These are phyloP conservation scores for Niveomyces coronatus DNA, from an alignment of 2,329 filamentous ascomycete species.

Conservation along the genomic window DNA sequence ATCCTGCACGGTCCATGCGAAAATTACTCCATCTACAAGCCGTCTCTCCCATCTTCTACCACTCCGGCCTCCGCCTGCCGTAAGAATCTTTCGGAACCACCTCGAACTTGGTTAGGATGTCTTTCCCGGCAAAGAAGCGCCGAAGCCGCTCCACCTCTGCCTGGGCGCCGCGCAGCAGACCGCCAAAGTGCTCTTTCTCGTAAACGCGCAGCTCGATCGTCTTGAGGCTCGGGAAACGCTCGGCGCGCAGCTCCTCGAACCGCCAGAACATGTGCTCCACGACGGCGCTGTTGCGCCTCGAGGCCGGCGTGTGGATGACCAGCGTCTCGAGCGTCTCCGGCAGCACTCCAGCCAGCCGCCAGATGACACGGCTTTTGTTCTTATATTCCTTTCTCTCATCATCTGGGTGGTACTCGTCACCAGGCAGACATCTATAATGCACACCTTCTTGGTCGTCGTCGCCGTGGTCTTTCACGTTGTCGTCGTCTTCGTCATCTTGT, in stretches of 20 bases:
- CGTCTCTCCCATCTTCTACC: no score
- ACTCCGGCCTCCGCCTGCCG: no score
- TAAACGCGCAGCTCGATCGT: background rate
- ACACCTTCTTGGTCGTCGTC: no score
- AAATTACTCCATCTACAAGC: no score
- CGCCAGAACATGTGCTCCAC: slow-evolving; percentile 1
- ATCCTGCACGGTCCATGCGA: no score
- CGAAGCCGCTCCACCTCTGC: background rate
- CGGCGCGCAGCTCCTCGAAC: background rate
- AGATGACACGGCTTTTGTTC: background rate
- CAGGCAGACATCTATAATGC: no score
- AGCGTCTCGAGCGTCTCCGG: slow-evolving; percentile 2
- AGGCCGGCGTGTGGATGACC: background rate
- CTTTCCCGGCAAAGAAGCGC: background rate
- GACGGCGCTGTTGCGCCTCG: background rate
- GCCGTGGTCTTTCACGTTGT: no score
- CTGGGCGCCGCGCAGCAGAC: background rate
- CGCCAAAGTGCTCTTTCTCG: background rate
- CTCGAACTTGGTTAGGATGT: background rate
- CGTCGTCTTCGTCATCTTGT: no score
- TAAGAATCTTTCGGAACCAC: no score
- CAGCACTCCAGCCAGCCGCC: background rate
- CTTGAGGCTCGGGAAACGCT: background rate
- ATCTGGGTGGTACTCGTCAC: background rate
- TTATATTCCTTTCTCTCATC: background rate